A percentile compares a stretch with the other conserved stretches of the same genome.
Conservation (phyloP, 768 basidiomycete species). For the Amanita phalloides region DNA sequence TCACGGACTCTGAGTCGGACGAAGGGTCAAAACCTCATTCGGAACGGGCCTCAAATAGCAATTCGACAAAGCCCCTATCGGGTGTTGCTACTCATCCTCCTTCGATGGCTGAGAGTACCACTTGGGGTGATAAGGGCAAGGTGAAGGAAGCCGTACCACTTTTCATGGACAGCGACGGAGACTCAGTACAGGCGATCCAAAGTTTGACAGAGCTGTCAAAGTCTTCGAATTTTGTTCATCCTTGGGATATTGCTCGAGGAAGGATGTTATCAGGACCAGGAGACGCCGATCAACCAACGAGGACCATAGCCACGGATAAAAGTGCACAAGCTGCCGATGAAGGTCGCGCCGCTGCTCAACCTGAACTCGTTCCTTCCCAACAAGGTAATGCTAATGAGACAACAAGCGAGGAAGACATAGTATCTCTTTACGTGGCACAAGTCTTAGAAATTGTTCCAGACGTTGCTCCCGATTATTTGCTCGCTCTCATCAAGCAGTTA, state of each 20-base stretch:
- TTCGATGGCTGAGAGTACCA: not conserved
- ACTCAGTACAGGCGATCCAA: not conserved
- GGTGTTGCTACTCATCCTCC: not conserved
- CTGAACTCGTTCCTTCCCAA: not conserved
- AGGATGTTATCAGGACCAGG: not conserved
- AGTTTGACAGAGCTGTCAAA: not conserved
- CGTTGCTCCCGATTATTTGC: slow-evolving; percentile 45
- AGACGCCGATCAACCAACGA: not conserved
- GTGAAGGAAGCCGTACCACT: not conserved
- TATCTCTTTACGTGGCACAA: slow-evolving; percentile 23
- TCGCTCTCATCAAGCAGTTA: slow-evolving; percentile 34
- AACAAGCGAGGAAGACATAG: not conserved
- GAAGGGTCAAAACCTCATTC: not conserved
- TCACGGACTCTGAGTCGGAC: slow-evolving; percentile 3
- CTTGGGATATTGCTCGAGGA: not conserved
- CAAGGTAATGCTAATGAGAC: not conserved
- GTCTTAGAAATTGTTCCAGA: slow-evolving; percentile 66
- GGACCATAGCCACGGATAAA: not conserved
- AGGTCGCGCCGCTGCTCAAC: not conserved
- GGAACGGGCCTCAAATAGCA: not conserved
- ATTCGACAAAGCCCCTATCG: not conserved
- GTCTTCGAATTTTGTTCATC: too few species aligned
- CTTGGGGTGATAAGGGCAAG: not conserved
- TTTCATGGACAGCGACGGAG: not conserved
- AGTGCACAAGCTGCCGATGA: not conserved